These are phyloP conservation scores for Globisporangium echinulatum DNA, from an alignment of 352 stramenopile species.

Conservation along the genomic window DNA sequence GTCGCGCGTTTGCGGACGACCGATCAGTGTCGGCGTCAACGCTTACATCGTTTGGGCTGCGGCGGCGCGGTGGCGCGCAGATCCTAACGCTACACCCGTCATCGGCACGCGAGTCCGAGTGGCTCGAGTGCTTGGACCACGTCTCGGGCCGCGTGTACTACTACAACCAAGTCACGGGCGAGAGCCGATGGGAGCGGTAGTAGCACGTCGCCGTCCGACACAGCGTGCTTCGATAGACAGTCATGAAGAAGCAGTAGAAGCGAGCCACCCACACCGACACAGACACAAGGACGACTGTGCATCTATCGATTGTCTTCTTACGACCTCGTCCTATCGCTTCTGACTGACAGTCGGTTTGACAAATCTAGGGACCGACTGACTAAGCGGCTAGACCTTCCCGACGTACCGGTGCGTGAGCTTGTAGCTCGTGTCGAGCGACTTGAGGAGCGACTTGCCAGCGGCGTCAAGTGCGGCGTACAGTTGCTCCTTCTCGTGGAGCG, in stretches of 20 bases:
- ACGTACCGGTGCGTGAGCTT: slow-evolving; percentile 83
- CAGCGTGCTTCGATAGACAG: background rate
- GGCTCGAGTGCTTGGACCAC: slow-evolving; percentile 61
- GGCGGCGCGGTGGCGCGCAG: slow-evolving; percentile 14
- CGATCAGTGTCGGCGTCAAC: slow-evolving; percentile 12
- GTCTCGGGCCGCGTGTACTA: slow-evolving; percentile 48
- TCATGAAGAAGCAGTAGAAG: background rate
- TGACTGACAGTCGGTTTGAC: too few species aligned
- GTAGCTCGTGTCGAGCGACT: slow-evolving; percentile 79
- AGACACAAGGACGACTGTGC: background rate
- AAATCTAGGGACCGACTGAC: too few species aligned
- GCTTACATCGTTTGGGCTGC: slow-evolving; percentile 13
- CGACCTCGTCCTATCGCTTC: slow-evolving; percentile 4
- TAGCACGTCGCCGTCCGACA: background rate
- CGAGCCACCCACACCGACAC: background rate
- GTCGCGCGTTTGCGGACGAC: background rate
- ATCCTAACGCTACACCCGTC: slow-evolving; percentile 7
- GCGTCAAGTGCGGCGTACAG: slow-evolving; percentile 76
- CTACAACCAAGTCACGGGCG: slow-evolving; percentile 68
- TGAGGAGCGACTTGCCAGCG: slow-evolving; percentile 80
- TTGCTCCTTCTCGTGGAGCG: slow-evolving; percentile 79
- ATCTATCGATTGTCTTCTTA: background rate
- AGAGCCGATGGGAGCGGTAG: slow-evolving; percentile 56
- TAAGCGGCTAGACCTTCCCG: slow-evolving; percentile 61
- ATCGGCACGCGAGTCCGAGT: slow-evolving; percentile 16